phyloP scores from a whole-genome alignment of 129 eudicot species.

The Deinandra increscens region DNA sequence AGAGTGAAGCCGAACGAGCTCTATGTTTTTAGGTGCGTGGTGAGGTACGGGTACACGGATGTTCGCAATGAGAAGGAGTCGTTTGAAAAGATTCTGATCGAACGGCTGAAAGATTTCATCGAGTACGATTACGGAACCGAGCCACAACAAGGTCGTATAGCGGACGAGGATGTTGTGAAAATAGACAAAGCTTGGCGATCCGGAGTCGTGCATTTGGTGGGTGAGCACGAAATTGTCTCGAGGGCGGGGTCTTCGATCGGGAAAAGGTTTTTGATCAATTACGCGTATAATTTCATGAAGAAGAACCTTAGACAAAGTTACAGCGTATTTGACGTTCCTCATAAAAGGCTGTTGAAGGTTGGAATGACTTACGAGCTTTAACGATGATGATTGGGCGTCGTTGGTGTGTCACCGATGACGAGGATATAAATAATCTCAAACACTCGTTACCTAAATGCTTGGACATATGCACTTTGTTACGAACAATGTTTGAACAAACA shows the following conservation, averaged over 20 bases:
- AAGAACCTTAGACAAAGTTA: conserved; percentile 59
- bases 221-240: conserved; percentile 69
- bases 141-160: conserved; percentile 13
- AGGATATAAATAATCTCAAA: neutral
- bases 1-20: conserved; percentile 56
- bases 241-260: conserved; percentile 40
- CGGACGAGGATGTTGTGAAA: conserved; percentile 38
- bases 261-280: conserved; percentile 60
- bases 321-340: conserved; percentile 72
- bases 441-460: neutral
- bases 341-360: conserved; percentile 67
- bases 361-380: conserved; percentile 77
- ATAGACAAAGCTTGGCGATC: conserved; percentile 55
- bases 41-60: conserved; percentile 80
- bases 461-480: neutral
- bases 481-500: too few species aligned
- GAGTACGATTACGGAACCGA: conserved; percentile 19
- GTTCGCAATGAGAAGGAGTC: conserved; percentile 57
- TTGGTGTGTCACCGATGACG: conserved; percentile 30
- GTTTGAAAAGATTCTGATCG: conserved; percentile 51
- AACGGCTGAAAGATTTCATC: conserved; percentile 50
- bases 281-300: conserved; percentile 67
- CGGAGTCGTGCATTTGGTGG: conserved; percentile 73
- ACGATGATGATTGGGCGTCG: conserved; percentile 27
- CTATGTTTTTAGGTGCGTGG: conserved; percentile 68